phyloP scores from a whole-genome alignment of 2,329 filamentous ascomycete species.

The Tolypocladium nubicola region DNA sequence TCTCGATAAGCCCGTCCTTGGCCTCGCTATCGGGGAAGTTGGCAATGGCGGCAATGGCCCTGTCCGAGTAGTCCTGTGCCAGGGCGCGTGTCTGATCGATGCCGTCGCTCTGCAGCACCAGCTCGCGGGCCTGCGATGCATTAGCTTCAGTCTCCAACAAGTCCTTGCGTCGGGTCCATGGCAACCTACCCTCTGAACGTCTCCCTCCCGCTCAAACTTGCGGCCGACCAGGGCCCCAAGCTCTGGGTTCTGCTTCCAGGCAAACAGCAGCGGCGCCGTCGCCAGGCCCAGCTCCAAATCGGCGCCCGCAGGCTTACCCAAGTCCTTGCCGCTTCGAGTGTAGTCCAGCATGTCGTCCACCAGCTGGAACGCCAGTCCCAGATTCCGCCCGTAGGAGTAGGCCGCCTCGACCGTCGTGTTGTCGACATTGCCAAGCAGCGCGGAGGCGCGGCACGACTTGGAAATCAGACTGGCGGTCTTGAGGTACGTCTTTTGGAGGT shows the following conservation, averaged over 20 bases:
- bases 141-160: background rate
- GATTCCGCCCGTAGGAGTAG: slow-evolving; percentile 84
- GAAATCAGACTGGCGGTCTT: slow-evolving; percentile 94
- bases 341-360: slow-evolving; percentile 98
- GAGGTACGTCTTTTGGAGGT: slow-evolving; percentile 95
- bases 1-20: slow-evolving; percentile 81
- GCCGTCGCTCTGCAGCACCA: slow-evolving; percentile 75
- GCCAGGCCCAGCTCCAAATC: slow-evolving; percentile 89
- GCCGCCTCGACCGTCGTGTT: slow-evolving; percentile 77
- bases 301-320: slow-evolving; percentile 91
- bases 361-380: slow-evolving; percentile 91
- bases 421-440: slow-evolving; percentile 70
- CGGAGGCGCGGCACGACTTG: slow-evolving; percentile 87
- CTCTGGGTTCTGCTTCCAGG: slow-evolving; percentile 82
- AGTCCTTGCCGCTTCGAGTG: slow-evolving; percentile 69
- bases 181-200: slow-evolving; percentile 66
- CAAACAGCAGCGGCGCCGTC: slow-evolving; percentile 88
- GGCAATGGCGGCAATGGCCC: slow-evolving; percentile 75
- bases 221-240: slow-evolving; percentile 81
- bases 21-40: slow-evolving; percentile 89
- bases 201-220: slow-evolving; percentile 76
- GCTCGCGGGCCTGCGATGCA: slow-evolving; percentile 60
- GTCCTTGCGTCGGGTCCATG: background rate
- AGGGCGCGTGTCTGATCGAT: slow-evolving; percentile 86
- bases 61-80: slow-evolving; percentile 82